A percentile compares a stretch with the other conserved stretches of the same genome.
phyloP scores from a whole-genome alignment of 176 grass and related monocot species.

The Stipa capillata region DNA sequence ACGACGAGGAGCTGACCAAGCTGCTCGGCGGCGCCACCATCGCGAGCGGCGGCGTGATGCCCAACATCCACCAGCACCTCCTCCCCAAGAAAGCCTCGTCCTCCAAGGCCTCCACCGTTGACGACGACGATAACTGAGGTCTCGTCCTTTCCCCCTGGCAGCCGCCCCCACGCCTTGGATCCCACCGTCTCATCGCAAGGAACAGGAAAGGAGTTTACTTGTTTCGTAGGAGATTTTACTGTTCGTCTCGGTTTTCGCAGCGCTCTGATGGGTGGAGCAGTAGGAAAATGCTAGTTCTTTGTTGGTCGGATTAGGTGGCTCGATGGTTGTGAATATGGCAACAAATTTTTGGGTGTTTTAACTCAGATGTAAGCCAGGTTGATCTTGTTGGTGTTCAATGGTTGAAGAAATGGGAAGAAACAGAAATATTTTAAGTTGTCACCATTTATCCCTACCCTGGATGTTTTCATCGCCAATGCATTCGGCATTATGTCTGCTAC shows the following conservation, averaged over 20 bases:
- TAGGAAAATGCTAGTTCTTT: background rate
- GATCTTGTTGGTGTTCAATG: background rate
- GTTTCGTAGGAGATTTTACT: constrained; percentile 2
- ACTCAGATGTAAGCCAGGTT: background rate
- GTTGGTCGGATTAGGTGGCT: background rate
- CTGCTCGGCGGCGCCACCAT: constrained; percentile 71
- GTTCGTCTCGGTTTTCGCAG: background rate
- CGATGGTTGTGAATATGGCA: constrained; percentile 20
- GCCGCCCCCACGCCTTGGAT: background rate
- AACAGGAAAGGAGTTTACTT: background rate
- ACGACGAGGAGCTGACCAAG: constrained; percentile 84
- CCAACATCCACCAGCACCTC: constrained; percentile 91
- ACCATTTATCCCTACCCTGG: accelerated
- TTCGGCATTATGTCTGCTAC: background rate
- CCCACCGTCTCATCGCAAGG: background rate
- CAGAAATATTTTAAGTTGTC: background rate
- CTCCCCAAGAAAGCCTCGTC: constrained; percentile 61
- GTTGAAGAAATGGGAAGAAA: background rate
- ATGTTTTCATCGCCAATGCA: background rate
- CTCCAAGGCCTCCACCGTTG: constrained; percentile 43
- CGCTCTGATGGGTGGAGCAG: background rate
- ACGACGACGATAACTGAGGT: constrained; percentile 42
- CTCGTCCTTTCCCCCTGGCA: too few species aligned
- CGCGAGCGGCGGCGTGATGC: constrained; percentile 83
- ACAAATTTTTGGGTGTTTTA: constrained; percentile 9